phyloP scores from a whole-genome alignment of 306 rosid genomes.

The Quercus mongolica region DNA sequence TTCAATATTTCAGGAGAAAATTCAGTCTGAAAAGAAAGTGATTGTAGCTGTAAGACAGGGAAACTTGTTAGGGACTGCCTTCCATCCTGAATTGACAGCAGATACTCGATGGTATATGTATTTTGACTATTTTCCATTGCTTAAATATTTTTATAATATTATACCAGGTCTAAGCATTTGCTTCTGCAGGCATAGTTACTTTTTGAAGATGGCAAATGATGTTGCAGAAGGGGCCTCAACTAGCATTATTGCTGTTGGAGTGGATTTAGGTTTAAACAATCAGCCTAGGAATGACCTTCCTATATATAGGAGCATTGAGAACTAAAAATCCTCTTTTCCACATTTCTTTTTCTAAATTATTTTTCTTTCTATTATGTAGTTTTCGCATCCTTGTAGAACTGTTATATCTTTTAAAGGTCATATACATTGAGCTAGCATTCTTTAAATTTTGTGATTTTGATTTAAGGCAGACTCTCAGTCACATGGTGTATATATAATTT shows the following conservation, averaged over 20 bases:
- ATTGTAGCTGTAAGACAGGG: constrained; percentile 92
- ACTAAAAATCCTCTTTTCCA: neutral
- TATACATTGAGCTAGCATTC: neutral
- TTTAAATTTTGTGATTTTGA: neutral
- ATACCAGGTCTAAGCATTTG: constrained; percentile 22
- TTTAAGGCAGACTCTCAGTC: neutral
- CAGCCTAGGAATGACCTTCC: constrained; percentile 62
- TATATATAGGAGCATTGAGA: constrained; percentile 40
- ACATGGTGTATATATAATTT: constrained; percentile 1
- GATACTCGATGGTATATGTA: constrained; percentile 77
- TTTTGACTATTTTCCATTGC: neutral
- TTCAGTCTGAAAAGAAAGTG: constrained; percentile 49
- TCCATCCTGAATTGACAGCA: constrained; percentile 96
- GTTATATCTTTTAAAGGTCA: neutral
- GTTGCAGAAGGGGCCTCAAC: constrained; percentile 55
- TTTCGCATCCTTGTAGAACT: neutral
- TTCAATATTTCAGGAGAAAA: constrained; percentile 50
- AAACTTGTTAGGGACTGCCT: constrained; percentile 84
- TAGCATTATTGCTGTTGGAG: constrained; percentile 37
- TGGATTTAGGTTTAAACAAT: constrained; percentile 21
- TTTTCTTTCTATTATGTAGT: no score
- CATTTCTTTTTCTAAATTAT: neutral
- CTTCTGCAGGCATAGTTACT: constrained; percentile 91
- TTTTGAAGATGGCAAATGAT: constrained; percentile 64
- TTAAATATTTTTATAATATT: neutral